These are phyloP conservation scores for Nakazawaea laoshanensis DNA, from an alignment of 805 yeast genomes.

Conservation along the genomic window DNA sequence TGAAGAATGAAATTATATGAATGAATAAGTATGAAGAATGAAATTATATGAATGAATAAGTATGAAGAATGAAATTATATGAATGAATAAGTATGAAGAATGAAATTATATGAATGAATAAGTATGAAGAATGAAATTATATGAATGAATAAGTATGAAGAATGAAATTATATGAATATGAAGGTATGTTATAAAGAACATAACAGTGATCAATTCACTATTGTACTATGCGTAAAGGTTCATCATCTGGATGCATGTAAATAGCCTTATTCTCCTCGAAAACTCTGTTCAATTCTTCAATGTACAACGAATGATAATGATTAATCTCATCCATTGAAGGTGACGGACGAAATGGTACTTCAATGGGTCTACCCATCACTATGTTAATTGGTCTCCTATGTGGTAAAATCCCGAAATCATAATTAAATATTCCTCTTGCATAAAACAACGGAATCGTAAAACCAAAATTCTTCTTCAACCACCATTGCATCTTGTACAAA, in stretches of 20 bases:
- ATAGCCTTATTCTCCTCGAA: constrained; percentile 59
- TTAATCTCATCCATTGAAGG: constrained; percentile 44
- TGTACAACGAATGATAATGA: constrained; percentile 64
- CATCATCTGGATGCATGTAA: constrained; percentile 19
- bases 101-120: too few relatives aligned
- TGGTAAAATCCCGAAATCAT: constrained; percentile 87
- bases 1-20: too few relatives aligned
- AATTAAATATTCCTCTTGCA: constrained; percentile 88
- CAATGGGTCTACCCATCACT: constrained; percentile 64
- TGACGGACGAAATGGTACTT: constrained; percentile 38
- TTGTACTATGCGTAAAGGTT: constrained; percentile 4
- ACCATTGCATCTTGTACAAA: constrained; percentile 52
- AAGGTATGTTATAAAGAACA: too few relatives aligned
- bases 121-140: too few relatives aligned
- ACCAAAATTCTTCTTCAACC: constrained; percentile 64
- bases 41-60: too few relatives aligned
- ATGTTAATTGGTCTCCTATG: constrained; percentile 73
- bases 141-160: too few relatives aligned
- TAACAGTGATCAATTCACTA: too few relatives aligned
- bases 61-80: too few relatives aligned
- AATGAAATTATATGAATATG: too few relatives aligned
- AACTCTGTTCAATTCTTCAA: constrained; percentile 50
- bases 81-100: too few relatives aligned
- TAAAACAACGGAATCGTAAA: constrained; percentile 88
- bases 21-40: too few relatives aligned